These are phyloP conservation scores for Saccharomycopsis babjevae DNA, from an alignment of 805 yeast species.

Conservation along the genomic window DNA sequence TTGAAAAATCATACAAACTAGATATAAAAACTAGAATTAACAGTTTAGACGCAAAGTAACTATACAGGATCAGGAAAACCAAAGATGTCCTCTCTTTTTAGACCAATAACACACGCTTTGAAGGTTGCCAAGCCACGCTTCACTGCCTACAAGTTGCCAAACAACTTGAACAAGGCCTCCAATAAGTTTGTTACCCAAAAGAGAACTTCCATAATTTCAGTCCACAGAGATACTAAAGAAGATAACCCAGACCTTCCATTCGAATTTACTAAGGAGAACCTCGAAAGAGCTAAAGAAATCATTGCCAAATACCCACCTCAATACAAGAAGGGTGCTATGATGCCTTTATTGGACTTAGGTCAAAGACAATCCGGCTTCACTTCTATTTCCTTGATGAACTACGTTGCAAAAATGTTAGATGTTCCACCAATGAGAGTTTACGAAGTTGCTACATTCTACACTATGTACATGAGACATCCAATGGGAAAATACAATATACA, in stretches of 20 bases:
- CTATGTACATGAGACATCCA: slow-evolving; percentile 82
- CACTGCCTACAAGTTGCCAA: slow-evolving; percentile 12
- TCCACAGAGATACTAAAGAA: slow-evolving; percentile 62
- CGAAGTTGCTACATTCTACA: slow-evolving; percentile 86
- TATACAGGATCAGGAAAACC: no score
- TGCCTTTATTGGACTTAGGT: slow-evolving; percentile 80
- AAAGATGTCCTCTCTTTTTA: slow-evolving; percentile 9
- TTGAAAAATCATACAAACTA: no score
- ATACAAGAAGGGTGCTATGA: slow-evolving; percentile 78
- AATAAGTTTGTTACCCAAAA: slow-evolving; percentile 8
- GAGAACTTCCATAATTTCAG: slow-evolving; percentile 23
- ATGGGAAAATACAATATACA: slow-evolving; percentile 79
- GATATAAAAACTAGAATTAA: no score
- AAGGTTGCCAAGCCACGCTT: slow-evolving; percentile 11
- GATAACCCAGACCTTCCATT: slow-evolving; percentile 63
- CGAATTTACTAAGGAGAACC: slow-evolving; percentile 59
- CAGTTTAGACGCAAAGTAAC: no score
- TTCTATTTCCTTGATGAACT: slow-evolving; percentile 80
- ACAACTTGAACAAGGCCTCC: not conserved
- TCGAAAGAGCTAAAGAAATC: slow-evolving; percentile 58
- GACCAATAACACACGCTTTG: slow-evolving; percentile 15
- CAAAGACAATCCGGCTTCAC: slow-evolving; percentile 84
- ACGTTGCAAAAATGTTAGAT: slow-evolving; percentile 73
- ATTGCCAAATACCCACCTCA: slow-evolving; percentile 76
- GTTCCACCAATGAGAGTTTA: slow-evolving; percentile 94